Conservation (phyloP, 169 alveolate species). For the Cryptosporidium xiaoi region DNA sequence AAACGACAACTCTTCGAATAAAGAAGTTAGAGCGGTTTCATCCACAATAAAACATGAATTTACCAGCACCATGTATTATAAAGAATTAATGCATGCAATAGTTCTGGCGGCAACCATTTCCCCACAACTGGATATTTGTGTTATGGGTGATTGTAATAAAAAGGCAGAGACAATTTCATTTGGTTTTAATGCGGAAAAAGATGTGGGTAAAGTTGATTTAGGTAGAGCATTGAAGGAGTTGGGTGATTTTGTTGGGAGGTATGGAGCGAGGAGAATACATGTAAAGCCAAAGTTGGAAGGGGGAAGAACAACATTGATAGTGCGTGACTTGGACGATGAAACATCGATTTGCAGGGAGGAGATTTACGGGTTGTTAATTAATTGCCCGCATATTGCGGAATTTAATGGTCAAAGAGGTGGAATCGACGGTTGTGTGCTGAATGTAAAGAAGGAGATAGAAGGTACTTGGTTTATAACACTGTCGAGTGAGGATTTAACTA, state of each 20-base stretch:
- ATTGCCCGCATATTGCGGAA: conserved; percentile 25
- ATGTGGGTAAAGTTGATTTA: background rate
- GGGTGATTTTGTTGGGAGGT: background rate
- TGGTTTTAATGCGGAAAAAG: background rate
- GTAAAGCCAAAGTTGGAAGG: conserved; percentile 42
- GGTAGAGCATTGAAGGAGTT: background rate
- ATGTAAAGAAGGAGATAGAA: conserved; percentile 39
- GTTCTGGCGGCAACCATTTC: background rate
- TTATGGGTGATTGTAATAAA: background rate
- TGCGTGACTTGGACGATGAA: conserved; percentile 39
- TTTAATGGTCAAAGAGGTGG: background rate
- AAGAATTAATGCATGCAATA: conserved; percentile 30
- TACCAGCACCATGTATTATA: background rate
- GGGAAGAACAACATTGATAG: conserved; percentile 48
- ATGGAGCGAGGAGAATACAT: conserved; percentile 12
- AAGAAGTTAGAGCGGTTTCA: background rate
- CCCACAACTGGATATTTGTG: background rate
- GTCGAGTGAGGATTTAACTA: conserved; percentile 35
- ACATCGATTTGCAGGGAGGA: conserved; percentile 18
- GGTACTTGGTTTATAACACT: conserved; percentile 70
- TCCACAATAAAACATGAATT: background rate
- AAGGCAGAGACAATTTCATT: background rate
- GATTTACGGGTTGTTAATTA: conserved; percentile 5
- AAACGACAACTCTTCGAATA: background rate
- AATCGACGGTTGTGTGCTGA: background rate